Conservation (phyloP, 371 early-diverging fungal genomes). For the Funneliformis caledonium region DNA sequence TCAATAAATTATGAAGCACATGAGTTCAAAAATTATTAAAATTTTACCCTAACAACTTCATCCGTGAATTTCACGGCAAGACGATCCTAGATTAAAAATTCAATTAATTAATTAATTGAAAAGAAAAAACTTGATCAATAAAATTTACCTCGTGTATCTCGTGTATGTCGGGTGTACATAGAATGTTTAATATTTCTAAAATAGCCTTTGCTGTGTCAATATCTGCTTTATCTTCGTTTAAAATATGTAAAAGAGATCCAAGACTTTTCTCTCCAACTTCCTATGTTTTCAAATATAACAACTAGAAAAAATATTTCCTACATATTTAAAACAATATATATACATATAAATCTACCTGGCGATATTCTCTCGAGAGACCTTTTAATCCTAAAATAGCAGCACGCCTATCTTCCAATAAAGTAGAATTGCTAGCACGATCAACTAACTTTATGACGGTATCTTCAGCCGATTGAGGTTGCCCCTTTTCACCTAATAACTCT, state of each 20-base stretch:
- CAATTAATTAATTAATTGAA: background rate
- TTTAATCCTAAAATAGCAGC: slow-evolving; percentile 88
- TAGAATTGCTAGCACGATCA: slow-evolving; percentile 83
- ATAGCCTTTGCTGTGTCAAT: slow-evolving; percentile 81
- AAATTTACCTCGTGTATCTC: slow-evolving; percentile 30
- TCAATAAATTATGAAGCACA: background rate
- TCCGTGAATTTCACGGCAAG: slow-evolving; percentile 55
- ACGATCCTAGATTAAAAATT: slow-evolving; percentile 1
- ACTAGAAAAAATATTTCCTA: background rate
- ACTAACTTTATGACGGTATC: slow-evolving; percentile 87
- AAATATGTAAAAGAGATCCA: slow-evolving; percentile 69
- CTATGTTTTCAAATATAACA: slow-evolving; percentile 50
- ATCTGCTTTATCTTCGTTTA: slow-evolving; percentile 81
- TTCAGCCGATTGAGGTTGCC: slow-evolving; percentile 78
- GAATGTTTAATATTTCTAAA: slow-evolving; percentile 80
- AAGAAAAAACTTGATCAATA: background rate
- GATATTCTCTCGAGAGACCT: slow-evolving; percentile 83
- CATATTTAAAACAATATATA: background rate
- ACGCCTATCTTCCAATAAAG: slow-evolving; percentile 86
- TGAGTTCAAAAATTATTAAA: background rate
- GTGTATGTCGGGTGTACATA: slow-evolving; percentile 68
- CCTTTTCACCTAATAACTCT: slow-evolving; percentile 80
- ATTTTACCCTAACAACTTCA: slow-evolving; percentile 54
- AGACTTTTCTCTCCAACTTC: slow-evolving; percentile 85
- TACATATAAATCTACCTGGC: slow-evolving; percentile 53